Base-by-base conservation (phyloP, 1,284 basidiomycete genomes). In the Puccinia polysora region DNA sequence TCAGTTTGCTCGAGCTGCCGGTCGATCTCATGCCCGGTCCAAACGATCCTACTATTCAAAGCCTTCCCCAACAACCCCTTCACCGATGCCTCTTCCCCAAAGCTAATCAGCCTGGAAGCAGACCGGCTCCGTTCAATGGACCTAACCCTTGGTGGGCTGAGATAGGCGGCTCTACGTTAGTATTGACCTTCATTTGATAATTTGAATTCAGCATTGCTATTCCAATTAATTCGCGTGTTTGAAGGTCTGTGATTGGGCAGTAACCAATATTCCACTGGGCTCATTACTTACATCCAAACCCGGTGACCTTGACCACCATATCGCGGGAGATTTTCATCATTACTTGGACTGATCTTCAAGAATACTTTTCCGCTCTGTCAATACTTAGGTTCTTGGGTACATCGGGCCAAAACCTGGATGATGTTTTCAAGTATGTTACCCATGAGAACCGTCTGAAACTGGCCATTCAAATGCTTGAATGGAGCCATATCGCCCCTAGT, bases 401-500 rank as follows among this genome's bases (percentile, higher is more conserved):
- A 40, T 89, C 90, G 30, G 96, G 96, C 1, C 96, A 99, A 80
- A 89, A 92, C 2, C 78, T 98, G 32, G 89, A 97, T 79, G 96
- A 99, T 78, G 88, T 97, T 81, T 92, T 87, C 84, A 95, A 92
- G 80, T 98, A 99, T 81, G 82, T 94, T 15, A 76, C 76, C 4
- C 70, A 74, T 32, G 76, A 85, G 68, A 86, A 87, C 30, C 74
- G 88, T 25, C 80, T 97, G 45, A 84, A 84, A 3, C 85, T 97
- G 77, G 86, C 91, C 2, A 84, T 86, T 75, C 84, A 88, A 59
- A 94, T 91, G 15, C 83, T 99, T 12, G 86, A 85, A 77, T 98
- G 94, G 96, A 84, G 91, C 74, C 96, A 98, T 81, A 86, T 97
- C 76, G 95, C 96, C 10, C 96, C 96, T 0, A 98, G 95, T 0